Percentiles rank a stretch among this genome's conserved stretches.
phyloP scores from a whole-genome alignment of 306 rosid genomes.

The Rosa multiflora region DNA sequence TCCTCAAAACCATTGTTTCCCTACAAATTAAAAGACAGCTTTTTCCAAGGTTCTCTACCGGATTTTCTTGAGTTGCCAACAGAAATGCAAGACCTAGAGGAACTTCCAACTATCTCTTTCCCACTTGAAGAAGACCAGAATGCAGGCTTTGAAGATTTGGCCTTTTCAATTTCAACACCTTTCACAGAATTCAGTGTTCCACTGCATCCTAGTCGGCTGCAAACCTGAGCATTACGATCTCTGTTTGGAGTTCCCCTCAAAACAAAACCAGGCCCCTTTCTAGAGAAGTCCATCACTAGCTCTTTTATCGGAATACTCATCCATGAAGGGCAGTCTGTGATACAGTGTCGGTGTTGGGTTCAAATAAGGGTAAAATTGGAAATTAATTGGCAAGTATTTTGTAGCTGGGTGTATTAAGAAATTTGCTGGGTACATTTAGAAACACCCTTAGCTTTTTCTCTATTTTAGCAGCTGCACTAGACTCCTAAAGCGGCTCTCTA shows the following conservation, averaged over 20 bases:
- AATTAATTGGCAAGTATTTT: no score
- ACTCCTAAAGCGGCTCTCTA: no score
- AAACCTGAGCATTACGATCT: constrained; percentile 63
- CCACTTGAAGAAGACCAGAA: constrained; percentile 51
- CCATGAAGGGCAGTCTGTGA: constrained; percentile 46
- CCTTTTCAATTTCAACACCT: constrained; percentile 55
- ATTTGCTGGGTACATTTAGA: no score
- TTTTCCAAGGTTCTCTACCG: constrained; percentile 41
- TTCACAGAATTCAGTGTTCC: constrained; percentile 62
- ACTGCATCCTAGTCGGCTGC: constrained; percentile 74
- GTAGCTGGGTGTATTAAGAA: no score
- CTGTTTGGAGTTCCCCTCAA: constrained; percentile 68
- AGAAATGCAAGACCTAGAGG: constrained; percentile 54
- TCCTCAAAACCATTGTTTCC: constrained; percentile 31
- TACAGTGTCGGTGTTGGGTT: no score
- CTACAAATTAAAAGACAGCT: constrained; percentile 39
- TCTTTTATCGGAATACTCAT: constrained; percentile 79
- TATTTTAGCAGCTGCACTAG: no score
- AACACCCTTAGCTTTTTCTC: not conserved
- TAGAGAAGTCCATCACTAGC: constrained; percentile 56
- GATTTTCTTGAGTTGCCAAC: constrained; percentile 57
- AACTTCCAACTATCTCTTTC: constrained; percentile 76
- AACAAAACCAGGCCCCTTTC: constrained; percentile 58
- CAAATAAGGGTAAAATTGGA: no score
- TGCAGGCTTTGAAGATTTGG: constrained; percentile 57